Conservation (phyloP, 1,284 basidiomycete genomes). For the Kwoniella shivajii region DNA sequence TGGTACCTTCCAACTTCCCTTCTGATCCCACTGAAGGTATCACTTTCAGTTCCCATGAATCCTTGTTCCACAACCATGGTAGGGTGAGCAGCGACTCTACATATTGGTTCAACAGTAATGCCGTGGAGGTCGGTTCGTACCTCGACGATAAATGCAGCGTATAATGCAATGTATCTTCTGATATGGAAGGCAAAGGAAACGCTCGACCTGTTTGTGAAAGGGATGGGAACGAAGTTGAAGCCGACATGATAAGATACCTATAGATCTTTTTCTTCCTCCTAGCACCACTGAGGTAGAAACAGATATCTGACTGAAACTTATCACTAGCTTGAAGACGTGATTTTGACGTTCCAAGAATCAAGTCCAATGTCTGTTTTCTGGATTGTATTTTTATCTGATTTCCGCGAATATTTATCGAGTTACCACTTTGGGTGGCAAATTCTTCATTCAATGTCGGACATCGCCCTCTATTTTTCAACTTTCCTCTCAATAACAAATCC, state of each 20-base stretch:
- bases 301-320: too few species aligned
- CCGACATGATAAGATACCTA: too few species aligned
- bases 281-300: too few species aligned
- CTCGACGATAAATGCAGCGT: slow-evolving; percentile 63
- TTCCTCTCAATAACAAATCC: not conserved
- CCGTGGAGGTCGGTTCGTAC: slow-evolving; percentile 65
- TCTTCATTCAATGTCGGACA: not conserved
- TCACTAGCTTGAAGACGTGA: too few species aligned
- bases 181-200: slow-evolving; percentile 59
- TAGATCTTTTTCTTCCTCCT: too few species aligned
- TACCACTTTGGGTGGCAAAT: slow-evolving; percentile 20
- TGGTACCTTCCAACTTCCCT: slow-evolving; percentile 65
- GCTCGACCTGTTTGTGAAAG: slow-evolving; percentile 20
- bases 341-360: too few species aligned
- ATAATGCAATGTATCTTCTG: slow-evolving; percentile 83
- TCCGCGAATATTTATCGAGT: too few species aligned
- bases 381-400: too few species aligned
- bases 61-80: slow-evolving; percentile 83
- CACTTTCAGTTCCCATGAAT: slow-evolving; percentile 78
- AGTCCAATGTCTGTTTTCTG: too few species aligned
- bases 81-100: slow-evolving; percentile 63
- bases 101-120: slow-evolving; percentile 66
- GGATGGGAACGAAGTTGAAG: slow-evolving; percentile 22
- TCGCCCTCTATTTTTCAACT: not conserved
- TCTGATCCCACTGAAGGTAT: not conserved